Percentiles rank a stretch among this genome's conserved stretches.
phyloP scores from a whole-genome alignment of 2,329 filamentous ascomycete species.

The Tricladium varicosporioides region DNA sequence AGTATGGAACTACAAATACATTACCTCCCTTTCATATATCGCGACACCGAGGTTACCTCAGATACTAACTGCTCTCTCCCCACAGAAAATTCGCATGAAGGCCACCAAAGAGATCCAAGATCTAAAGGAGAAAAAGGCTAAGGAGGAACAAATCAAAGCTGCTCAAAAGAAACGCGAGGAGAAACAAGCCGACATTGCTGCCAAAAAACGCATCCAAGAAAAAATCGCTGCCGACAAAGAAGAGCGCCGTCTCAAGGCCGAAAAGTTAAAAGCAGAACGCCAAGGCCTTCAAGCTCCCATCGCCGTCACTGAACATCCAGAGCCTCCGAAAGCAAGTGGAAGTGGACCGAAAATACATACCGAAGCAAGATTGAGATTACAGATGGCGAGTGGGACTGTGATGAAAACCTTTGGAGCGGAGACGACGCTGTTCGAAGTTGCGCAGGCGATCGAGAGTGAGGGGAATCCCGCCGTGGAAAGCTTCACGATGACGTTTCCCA shows the following conservation, averaged over 20 bases:
- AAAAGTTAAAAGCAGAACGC: constrained; percentile 80
- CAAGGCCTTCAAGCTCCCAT: constrained; percentile 59
- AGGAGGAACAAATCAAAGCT: constrained; percentile 90
- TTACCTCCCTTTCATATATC: too few relatives aligned
- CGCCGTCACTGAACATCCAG: constrained; percentile 35
- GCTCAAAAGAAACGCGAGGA: constrained; percentile 83
- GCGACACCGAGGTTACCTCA: background rate
- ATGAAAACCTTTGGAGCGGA: constrained; percentile 87
- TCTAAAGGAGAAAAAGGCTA: constrained; percentile 81
- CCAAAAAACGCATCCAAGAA: constrained; percentile 84
- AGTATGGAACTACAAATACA: constrained; percentile 42
- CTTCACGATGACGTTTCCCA: constrained; percentile 85
- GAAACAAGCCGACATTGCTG: constrained; percentile 80
- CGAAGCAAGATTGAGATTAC: constrained; percentile 78
- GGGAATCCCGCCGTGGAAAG: constrained; percentile 70
- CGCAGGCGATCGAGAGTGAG: constrained; percentile 70
- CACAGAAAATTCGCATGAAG: constrained; percentile 72
- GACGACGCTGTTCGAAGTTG: constrained; percentile 91
- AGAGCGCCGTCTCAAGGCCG: constrained; percentile 80
- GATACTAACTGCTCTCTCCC: constrained; percentile 4
- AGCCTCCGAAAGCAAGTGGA: constrained; percentile 36
- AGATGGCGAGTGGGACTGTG: constrained; percentile 72
- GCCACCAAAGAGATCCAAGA: constrained; percentile 87
- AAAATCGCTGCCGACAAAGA: constrained; percentile 95
- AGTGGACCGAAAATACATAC: constrained; percentile 46